phyloP scores from a whole-genome alignment of 2,329 filamentous ascomycete species.

The Aspergillus melleus region DNA sequence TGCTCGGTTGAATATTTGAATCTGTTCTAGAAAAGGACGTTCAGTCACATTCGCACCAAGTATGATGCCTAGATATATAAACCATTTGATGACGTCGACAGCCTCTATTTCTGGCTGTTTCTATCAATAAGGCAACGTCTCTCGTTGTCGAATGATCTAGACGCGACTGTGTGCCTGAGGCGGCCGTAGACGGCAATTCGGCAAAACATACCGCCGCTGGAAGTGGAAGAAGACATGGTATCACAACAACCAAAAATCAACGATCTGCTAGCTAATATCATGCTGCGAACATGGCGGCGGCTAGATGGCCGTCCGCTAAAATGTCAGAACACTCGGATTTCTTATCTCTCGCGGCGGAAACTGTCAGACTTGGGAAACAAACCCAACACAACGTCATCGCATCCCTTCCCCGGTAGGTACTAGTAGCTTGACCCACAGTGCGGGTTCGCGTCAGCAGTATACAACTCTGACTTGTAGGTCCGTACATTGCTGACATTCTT shows the following conservation, averaged over 20 bases:
- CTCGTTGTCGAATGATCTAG: too few relatives aligned
- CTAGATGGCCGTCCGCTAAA: not conserved
- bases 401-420: not conserved
- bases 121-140: too few relatives aligned
- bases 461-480: not conserved
- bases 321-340: not conserved
- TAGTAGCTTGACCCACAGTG: not conserved
- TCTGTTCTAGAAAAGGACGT: too few relatives aligned
- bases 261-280: not conserved
- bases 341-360: not conserved
- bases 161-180: too few relatives aligned
- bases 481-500: conserved; percentile 3
- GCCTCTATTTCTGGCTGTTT: too few relatives aligned
- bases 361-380: not conserved
- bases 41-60: too few relatives aligned
- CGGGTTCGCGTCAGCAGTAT: not conserved
- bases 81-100: too few relatives aligned
- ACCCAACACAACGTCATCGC: not conserved
- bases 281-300: not conserved
- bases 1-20: too few relatives aligned
- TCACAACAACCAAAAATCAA: not conserved
- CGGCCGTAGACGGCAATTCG: too few relatives aligned
- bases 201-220: too few relatives aligned
- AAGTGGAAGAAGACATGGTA: not conserved
- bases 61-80: too few relatives aligned